These are phyloP conservation scores for Myriosclerotinia scirpicola DNA, from an alignment of 2,329 filamentous ascomycete species.

Conservation along the genomic window DNA sequence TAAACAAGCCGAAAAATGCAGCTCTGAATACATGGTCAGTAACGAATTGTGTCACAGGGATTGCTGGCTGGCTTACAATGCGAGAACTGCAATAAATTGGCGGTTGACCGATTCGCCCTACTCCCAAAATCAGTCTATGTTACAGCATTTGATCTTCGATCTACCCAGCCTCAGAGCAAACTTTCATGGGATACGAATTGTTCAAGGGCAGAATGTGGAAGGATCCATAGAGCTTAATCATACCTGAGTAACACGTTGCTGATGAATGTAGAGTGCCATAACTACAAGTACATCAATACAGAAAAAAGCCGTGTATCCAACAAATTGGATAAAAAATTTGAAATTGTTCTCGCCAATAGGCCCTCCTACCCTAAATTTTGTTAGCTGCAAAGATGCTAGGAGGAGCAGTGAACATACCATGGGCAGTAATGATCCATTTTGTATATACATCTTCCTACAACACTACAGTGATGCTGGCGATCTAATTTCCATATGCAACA, in stretches of 20 bases:
- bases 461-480: conserved; percentile 80
- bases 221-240: conserved; percentile 16
- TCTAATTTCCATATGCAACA: conserved; percentile 90
- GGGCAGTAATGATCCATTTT: conserved; percentile 96
- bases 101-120: conserved; percentile 47
- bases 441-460: conserved; percentile 43
- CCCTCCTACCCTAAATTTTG: conserved; percentile 70
- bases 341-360: conserved; percentile 84
- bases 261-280: conserved; percentile 59
- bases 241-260: conserved; percentile 45
- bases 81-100: conserved; percentile 66
- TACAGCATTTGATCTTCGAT: background rate
- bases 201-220: background rate
- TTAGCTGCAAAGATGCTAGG: conserved; percentile 14
- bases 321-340: conserved; percentile 92
- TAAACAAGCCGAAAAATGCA: conserved; percentile 77
- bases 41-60: conserved; percentile 15
- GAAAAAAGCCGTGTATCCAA: conserved; percentile 68
- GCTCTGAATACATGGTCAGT: conserved; percentile 42
- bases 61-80: conserved; percentile 49
- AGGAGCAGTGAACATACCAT: conserved; percentile 50
- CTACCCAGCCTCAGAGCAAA: background rate
- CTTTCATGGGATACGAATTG: background rate
- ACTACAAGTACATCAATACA: conserved; percentile 64
- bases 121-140: conserved; percentile 7